phyloP scores from a whole-genome alignment of 257 asterid genomes.

The Penstemon davidsonii region DNA sequence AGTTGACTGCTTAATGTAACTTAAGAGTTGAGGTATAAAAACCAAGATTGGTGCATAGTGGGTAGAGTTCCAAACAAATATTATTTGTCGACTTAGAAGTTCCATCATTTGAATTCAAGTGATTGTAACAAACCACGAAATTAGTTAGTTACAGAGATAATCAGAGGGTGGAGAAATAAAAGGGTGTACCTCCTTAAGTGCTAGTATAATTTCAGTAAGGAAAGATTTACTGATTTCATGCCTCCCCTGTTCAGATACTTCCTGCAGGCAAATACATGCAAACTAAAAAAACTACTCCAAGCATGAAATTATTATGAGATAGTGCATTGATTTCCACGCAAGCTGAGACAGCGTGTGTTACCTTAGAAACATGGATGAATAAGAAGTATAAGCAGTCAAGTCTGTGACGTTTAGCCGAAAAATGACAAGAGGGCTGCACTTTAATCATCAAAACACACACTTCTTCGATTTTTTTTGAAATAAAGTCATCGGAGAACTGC shows the following conservation, averaged over 20 bases:
- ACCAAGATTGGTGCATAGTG: background rate
- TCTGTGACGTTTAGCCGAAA: slow-evolving; percentile 89
- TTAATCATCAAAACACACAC: slow-evolving; percentile 75
- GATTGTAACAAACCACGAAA: slow-evolving; percentile 12
- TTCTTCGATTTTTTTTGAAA: slow-evolving; percentile 62
- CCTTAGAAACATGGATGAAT: slow-evolving; percentile 76
- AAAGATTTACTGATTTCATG: slow-evolving; percentile 60
- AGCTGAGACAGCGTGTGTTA: slow-evolving; percentile 28
- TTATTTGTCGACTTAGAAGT: background rate
- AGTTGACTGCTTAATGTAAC: slow-evolving; percentile 15
- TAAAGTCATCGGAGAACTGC: slow-evolving; percentile 64
- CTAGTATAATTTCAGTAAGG: slow-evolving; percentile 85
- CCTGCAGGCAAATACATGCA: slow-evolving; percentile 47
- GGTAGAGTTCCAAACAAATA: slow-evolving; percentile 8
- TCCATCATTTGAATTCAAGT: slow-evolving; percentile 18
- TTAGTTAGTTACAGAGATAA: background rate
- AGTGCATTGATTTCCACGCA: background rate
- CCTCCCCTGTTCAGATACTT: slow-evolving; percentile 54
- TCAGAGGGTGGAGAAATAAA: slow-evolving; percentile 9
- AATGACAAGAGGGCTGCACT: slow-evolving; percentile 80
- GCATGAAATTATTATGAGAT: background rate
- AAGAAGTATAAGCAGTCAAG: slow-evolving; percentile 85
- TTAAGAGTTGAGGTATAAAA: background rate
- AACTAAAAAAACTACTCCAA: slow-evolving; percentile 18
- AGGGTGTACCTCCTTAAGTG: slow-evolving; percentile 77